phyloP scores from a whole-genome alignment of 345 rosid species.

The Brassica napus region Da-Ae NC_063441.1:20881501-20882000 shows the following conservation, averaged over 20 bases:
- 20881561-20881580: constrained; percentile 27
- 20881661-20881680: constrained; percentile 90
- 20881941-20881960: constrained; percentile 72
- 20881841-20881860: constrained; percentile 13
- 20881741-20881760: constrained; percentile 79
- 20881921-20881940: constrained; percentile 72
- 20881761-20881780: constrained; percentile 66
- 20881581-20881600: constrained; percentile 87
- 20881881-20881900: neutral
- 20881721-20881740: constrained; percentile 90
- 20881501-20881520: constrained; percentile 24
- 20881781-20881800: constrained; percentile 77
- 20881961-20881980: constrained; percentile 88
- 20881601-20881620: constrained; percentile 75
- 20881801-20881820: constrained; percentile 69
- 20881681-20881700: constrained; percentile 84
- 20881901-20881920: constrained; percentile 39
- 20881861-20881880: neutral
- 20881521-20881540: constrained; percentile 21
- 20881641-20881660: constrained; percentile 82
- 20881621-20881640: constrained; percentile 63
- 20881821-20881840: constrained; percentile 66
- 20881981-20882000: constrained; percentile 94
- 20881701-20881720: constrained; percentile 84
- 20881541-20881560: constrained; percentile 28